Percentiles rank a stretch among this genome's conserved stretches.
Evolutionary conservation across 2,329 filamentous ascomycete genomes (phyloP).

Genomic region (Xylaria sp.): DNA sequence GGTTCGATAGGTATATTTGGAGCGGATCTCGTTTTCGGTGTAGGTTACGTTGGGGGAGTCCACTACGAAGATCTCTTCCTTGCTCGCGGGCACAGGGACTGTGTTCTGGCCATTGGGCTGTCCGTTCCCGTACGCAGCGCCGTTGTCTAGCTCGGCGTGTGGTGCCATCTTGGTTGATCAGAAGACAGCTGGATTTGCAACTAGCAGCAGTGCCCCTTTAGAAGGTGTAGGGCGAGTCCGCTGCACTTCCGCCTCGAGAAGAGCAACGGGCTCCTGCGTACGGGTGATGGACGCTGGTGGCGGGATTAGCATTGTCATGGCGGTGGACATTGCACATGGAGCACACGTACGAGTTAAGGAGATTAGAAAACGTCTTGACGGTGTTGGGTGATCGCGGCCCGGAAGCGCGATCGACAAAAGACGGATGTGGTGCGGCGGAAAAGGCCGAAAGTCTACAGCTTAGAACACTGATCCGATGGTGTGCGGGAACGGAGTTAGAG

Average conservation of each 20-base stretch:
- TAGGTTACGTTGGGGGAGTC: constrained; percentile 92
- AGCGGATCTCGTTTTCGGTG: constrained; percentile 84
- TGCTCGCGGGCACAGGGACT: constrained; percentile 37
- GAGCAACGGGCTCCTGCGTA: constrained; percentile 96
- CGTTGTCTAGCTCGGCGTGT: constrained; percentile 72
- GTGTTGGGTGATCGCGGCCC: constrained; percentile 64
- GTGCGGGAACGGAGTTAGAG: background rate
- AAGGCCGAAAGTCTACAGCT: constrained; percentile 1
- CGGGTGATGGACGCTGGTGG: constrained; percentile 82
- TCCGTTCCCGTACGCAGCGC: constrained; percentile 67
- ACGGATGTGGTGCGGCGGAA: background rate
- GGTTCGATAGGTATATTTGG: constrained; percentile 96
- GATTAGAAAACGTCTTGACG: constrained; percentile 98
- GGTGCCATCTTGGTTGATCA: constrained; percentile 76
- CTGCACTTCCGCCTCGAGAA: constrained; percentile 77
- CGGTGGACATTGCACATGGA: constrained; percentile 9
- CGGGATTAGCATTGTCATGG: constrained; percentile 23
- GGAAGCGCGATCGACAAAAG: constrained; percentile 57
- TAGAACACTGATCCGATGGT: background rate
- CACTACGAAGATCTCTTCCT: constrained; percentile 77
- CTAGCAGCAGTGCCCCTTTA: constrained; percentile 51
- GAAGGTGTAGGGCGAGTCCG: constrained; percentile 65
- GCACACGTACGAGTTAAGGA: constrained; percentile 84
- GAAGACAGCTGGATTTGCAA: constrained; percentile 20
- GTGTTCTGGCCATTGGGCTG: constrained; percentile 44